A percentile compares a stretch with the other conserved stretches of the same genome.
These are phyloP conservation scores for Knufia petricola DNA, from an alignment of 2,329 filamentous ascomycete species.

Conservation along the genomic window DNA sequence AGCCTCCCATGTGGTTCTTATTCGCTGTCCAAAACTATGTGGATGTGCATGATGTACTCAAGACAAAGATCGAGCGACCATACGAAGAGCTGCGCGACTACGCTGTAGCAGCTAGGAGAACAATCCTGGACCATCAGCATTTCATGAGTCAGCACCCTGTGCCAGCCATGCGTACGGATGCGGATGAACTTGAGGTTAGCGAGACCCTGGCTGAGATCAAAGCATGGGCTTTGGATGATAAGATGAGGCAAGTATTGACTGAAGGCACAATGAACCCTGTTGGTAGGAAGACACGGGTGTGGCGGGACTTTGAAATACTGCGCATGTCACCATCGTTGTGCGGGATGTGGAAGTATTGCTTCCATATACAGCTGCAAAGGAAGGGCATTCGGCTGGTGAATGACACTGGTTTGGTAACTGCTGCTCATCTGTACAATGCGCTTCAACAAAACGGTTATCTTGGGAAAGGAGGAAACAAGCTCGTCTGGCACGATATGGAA, in stretches of 20 bases:
- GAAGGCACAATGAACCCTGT: background rate
- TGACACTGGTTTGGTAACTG: background rate
- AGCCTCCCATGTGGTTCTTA: background rate
- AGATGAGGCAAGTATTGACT: background rate
- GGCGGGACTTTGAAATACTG: background rate
- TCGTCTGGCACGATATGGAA: background rate
- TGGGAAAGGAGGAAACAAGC: background rate
- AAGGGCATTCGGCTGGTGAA: background rate
- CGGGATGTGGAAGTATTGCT: background rate
- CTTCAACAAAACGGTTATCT: background rate
- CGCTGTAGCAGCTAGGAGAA: background rate
- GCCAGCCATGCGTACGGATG: background rate
- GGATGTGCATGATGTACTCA: background rate
- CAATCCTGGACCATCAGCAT: background rate
- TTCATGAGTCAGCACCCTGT: background rate
- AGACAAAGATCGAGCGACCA: background rate
- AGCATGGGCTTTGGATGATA: background rate
- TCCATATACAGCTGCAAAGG: background rate
- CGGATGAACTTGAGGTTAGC: background rate
- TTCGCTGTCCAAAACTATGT: background rate
- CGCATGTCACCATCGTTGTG: background rate
- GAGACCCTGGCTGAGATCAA: background rate
- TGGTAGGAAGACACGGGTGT: background rate
- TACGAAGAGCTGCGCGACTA: background rate
- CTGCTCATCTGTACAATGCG: background rate